Evolutionary conservation across 176 grass and related monocot genomes (phyloP).

Genomic region (Echinochloa phyllopogon): DNA sequence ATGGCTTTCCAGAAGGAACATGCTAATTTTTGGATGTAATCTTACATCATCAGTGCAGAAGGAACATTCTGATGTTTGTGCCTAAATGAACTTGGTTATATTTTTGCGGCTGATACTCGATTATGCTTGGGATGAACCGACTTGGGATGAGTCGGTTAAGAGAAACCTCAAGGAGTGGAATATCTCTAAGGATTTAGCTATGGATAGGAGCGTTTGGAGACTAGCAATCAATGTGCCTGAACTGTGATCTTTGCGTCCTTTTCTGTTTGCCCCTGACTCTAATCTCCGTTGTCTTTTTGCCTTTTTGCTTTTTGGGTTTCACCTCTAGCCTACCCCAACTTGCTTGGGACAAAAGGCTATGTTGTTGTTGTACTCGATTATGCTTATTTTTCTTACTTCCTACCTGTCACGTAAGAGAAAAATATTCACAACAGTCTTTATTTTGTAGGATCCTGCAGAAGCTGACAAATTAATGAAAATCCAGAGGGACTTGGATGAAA

Average conservation of each 20-base stretch:
- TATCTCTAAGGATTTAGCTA: too few species aligned
- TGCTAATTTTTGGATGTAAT: neutral
- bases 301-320: too few species aligned
- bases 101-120: neutral
- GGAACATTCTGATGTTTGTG: neutral
- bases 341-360: too few species aligned
- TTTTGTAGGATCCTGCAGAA: slow-evolving; percentile 87
- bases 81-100: slow-evolving; percentile 9
- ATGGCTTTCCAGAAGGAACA: neutral
- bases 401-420: neutral
- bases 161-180: too few species aligned
- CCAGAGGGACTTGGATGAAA: slow-evolving; percentile 96
- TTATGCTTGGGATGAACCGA: too few species aligned
- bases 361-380: neutral
- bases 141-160: too few species aligned
- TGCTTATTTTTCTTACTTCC: neutral
- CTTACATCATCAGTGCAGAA: neutral
- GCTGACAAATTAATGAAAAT: slow-evolving; percentile 98
- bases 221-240: too few species aligned
- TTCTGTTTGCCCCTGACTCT: too few species aligned
- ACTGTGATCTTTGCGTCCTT: too few species aligned
- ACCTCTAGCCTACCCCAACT: too few species aligned
- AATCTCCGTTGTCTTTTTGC: too few species aligned
- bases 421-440: slow-evolving; percentile 2
- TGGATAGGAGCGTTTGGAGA: too few species aligned